Conservation (phyloP, 371 early-diverging fungal species). For the Amoeboaphelidium protococcarum region DNA sequence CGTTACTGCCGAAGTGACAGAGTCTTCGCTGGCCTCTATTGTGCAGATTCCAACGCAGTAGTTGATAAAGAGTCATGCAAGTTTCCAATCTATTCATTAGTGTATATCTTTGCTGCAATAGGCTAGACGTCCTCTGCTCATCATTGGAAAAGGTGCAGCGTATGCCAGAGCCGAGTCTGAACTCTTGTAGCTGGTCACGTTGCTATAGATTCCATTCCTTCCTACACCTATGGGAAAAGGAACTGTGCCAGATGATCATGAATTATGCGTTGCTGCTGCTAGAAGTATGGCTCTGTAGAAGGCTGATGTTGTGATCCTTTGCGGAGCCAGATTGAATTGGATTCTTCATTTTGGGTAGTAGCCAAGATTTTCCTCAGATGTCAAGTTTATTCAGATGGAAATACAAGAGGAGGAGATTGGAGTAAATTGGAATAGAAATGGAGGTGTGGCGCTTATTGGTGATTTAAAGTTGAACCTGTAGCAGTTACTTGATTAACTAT, state of each 20-base stretch:
- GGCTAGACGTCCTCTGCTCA: slow-evolving; percentile 33
- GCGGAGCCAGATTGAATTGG: slow-evolving; percentile 55
- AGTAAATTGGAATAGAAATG: slow-evolving; percentile 15
- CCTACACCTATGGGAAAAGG: slow-evolving; percentile 41
- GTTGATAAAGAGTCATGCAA: too few species aligned
- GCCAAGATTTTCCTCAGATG: slow-evolving; percentile 23
- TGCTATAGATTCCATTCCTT: slow-evolving; percentile 30
- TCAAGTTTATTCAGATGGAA: slow-evolving; percentile 42
- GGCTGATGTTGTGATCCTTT: slow-evolving; percentile 38
- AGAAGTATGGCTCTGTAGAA: slow-evolving; percentile 30
- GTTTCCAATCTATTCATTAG: not conserved
- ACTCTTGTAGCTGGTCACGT: slow-evolving; percentile 22
- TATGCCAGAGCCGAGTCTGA: slow-evolving; percentile 36
- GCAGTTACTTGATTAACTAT: too few species aligned
- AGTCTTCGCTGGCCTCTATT: not conserved
- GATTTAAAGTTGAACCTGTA: too few species aligned
- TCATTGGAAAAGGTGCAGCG: slow-evolving; percentile 52
- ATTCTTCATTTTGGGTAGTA: slow-evolving; percentile 41
- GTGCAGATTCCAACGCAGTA: not conserved
- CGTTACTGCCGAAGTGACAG: not conserved
- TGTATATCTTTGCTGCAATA: slow-evolving; percentile 15
- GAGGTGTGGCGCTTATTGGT: slow-evolving; percentile 23
- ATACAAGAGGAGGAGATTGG: slow-evolving; percentile 31
- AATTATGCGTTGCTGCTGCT: slow-evolving; percentile 35
- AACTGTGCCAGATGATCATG: slow-evolving; percentile 30